Percentiles rank a stretch among this genome's conserved stretches.
Conservation (phyloP, 176 grass and related monocot genomes). For the Oryza glumipatula region DNA sequence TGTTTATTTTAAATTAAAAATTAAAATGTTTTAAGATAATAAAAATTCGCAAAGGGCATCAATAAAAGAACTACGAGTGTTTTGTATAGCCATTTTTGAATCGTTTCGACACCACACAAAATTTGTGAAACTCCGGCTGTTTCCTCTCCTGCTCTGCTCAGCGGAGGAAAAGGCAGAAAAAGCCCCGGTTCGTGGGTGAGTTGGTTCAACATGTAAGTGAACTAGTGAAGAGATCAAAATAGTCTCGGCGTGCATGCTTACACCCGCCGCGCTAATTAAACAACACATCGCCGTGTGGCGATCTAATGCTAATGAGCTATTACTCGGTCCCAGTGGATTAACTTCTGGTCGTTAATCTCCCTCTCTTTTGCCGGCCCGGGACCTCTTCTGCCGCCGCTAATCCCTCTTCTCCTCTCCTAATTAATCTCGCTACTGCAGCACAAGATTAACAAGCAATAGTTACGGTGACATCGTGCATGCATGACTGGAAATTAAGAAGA, state of each 20-base stretch:
- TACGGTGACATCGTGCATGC: neutral
- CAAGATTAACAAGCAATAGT: neutral
- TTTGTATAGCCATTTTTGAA: neutral
- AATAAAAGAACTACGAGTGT: neutral
- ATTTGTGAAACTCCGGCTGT: neutral
- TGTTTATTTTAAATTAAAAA: too few species aligned
- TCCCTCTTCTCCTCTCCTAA: slow-evolving; percentile 29
- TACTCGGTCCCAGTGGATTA: neutral
- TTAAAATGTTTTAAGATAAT: too few species aligned
- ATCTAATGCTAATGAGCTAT: slow-evolving; percentile 20
- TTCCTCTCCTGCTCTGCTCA: too few species aligned
- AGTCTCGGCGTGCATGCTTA: neutral
- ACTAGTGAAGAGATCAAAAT: neutral
- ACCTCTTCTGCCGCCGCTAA: slow-evolving; percentile 33
- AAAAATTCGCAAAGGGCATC: neutral
- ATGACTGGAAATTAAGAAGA: neutral
- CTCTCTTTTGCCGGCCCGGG: neutral
- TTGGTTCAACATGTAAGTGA: neutral
- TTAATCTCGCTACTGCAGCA: neutral
- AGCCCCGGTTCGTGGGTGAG: neutral
- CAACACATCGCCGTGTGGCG: neutral
- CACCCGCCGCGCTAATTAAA: neutral
- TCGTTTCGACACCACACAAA: neutral
- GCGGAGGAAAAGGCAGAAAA: too few species aligned
- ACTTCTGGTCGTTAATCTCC: neutral